A percentile compares a stretch with the other conserved stretches of the same genome.
phyloP scores from a whole-genome alignment of 2,329 filamentous ascomycete species.

The Fusarium clavum region DNA sequence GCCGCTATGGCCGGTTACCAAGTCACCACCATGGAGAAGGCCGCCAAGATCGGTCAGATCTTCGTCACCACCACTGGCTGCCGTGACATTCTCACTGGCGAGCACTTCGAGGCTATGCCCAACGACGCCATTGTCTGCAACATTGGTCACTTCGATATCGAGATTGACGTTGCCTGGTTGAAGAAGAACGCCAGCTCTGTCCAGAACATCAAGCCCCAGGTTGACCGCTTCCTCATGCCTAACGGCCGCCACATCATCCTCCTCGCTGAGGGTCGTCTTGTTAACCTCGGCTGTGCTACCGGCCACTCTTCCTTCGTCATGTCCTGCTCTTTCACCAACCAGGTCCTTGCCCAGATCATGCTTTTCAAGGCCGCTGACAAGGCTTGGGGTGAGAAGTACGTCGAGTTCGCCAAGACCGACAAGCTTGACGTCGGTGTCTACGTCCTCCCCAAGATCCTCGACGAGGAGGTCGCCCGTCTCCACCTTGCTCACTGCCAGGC shows the following conservation, averaged over 20 bases:
- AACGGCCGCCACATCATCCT: constrained; percentile 98
- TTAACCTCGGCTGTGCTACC: constrained; percentile 99
- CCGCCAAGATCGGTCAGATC: constrained; percentile 89
- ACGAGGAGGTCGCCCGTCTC: constrained; percentile 96
- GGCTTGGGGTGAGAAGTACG: constrained; percentile 91
- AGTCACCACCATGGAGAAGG: constrained; percentile 98
- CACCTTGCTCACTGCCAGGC: constrained; percentile 94
- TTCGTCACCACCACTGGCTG: constrained; percentile 99
- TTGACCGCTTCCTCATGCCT: constrained; percentile 96
- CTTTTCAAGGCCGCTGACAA: constrained; percentile 93
- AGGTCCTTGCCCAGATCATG: constrained; percentile 99
- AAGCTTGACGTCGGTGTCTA: constrained; percentile 94
- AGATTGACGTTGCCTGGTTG: constrained; percentile 99
- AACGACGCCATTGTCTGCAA: constrained; percentile 99
- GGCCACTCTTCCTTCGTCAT: constrained; percentile 99
- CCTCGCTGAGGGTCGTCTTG: constrained; percentile 96
- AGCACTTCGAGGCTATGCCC: constrained; percentile 94
- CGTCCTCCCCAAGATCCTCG: constrained; percentile 95
- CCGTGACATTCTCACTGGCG: constrained; percentile 93
- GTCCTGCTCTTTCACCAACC: constrained; percentile 99
- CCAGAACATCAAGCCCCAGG: constrained; percentile 99
- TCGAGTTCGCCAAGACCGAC: constrained; percentile 93
- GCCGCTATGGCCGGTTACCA: constrained; percentile 97
- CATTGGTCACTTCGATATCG: constrained; percentile 99
- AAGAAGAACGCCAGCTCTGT: constrained; percentile 95